These are phyloP conservation scores for Coemansia pectinata DNA, from an alignment of 192 early-diverging fungal genomes.

Conservation along the genomic window DNA sequence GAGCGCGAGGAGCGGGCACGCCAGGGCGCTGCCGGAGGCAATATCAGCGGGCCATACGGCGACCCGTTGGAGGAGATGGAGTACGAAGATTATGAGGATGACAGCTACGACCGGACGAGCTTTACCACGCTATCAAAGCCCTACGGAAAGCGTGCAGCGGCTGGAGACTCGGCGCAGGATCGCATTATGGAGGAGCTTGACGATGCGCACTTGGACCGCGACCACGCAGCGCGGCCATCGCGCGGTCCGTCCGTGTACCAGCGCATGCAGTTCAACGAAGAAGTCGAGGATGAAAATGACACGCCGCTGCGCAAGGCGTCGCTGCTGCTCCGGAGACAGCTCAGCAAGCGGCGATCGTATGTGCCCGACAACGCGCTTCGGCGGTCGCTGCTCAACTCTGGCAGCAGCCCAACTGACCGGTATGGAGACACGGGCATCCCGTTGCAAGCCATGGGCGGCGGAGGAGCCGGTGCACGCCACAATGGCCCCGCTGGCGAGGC, in stretches of 20 bases:
- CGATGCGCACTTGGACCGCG: slow-evolving; percentile 46
- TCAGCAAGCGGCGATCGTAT: slow-evolving; percentile 52
- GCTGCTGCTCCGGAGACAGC: slow-evolving; percentile 35
- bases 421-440: slow-evolving; percentile 29
- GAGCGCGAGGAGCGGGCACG: slow-evolving; percentile 45
- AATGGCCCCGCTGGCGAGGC: background rate
- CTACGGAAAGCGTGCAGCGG: slow-evolving; percentile 18
- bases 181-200: slow-evolving; percentile 50
- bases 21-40: slow-evolving; percentile 8
- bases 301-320: slow-evolving; percentile 46
- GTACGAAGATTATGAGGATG: slow-evolving; percentile 20
- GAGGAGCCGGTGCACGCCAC: background rate
- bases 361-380: slow-evolving; percentile 25
- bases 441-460: slow-evolving; percentile 24
- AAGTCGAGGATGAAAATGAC: slow-evolving; percentile 37
- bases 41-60: slow-evolving; percentile 24
- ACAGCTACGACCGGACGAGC: slow-evolving; percentile 26
- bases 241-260: slow-evolving; percentile 53
- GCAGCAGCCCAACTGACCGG: slow-evolving; percentile 12
- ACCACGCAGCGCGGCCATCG: slow-evolving; percentile 46
- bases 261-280: slow-evolving; percentile 52
- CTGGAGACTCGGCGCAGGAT: slow-evolving; percentile 17
- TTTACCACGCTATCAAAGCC: slow-evolving; percentile 39
- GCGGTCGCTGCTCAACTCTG: slow-evolving; percentile 33
- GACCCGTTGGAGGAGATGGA: slow-evolving; percentile 30